Evolutionary conservation across 1,139 yeast genomes (phyloP).

Genomic region (Kazachstania sp.): DNA sequence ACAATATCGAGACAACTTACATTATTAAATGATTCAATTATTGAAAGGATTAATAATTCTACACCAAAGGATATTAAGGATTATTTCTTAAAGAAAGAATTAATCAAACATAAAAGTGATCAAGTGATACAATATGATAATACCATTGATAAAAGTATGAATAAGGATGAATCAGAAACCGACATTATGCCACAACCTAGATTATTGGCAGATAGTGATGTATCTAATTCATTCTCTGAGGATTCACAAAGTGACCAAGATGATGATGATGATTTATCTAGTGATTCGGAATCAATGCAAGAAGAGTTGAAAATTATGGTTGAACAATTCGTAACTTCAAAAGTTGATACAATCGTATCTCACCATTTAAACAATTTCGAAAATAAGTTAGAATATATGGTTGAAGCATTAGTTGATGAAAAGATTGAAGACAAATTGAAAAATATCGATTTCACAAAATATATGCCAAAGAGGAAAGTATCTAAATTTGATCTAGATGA

Average conservation of each 20-base stretch:
- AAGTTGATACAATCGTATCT: conserved; percentile 13
- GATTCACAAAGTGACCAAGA: neutral
- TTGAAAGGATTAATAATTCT: conserved; percentile 14
- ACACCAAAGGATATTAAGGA: conserved; percentile 16
- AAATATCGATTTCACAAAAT: conserved; percentile 5
- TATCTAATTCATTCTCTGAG: neutral
- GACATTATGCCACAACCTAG: neutral
- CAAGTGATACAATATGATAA: conserved; percentile 1
- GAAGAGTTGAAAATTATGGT: conserved; percentile 26
- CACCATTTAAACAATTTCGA: conserved; percentile 16
- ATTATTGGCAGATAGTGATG: conserved; percentile 4
- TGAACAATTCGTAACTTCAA: conserved; percentile 22
- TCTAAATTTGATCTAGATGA: neutral
- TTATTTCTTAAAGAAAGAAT: conserved; percentile 11
- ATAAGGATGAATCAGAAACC: neutral
- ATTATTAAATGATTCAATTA: conserved; percentile 15
- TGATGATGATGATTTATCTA: conserved; percentile 8
- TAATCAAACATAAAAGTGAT: conserved; percentile 5
- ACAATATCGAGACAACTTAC: conserved; percentile 18
- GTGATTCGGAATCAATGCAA: conserved; percentile 11
- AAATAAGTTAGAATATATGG: conserved; percentile 7
- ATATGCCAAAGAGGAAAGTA: neutral
- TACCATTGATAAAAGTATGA: neutral
- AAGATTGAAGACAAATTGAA: conserved; percentile 8
- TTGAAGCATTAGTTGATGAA: conserved; percentile 13